Evolutionary conservation across 2,329 filamentous ascomycete genomes (phyloP).

Genomic region (Trichoderma sp.): DNA sequence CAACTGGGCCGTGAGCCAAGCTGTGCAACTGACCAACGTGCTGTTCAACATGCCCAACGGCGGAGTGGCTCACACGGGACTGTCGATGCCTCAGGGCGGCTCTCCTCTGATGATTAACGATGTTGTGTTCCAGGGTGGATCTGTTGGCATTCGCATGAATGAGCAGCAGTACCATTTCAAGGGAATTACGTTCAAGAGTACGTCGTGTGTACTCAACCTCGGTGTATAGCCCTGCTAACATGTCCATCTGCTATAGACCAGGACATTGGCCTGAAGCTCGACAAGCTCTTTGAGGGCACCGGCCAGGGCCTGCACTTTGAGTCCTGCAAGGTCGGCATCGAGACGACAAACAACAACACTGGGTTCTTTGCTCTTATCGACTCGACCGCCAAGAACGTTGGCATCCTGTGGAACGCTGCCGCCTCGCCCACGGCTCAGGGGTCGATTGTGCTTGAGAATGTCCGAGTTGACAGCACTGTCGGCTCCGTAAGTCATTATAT

Average conservation of each 20-base stretch:
- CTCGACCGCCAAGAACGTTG: constrained; percentile 34
- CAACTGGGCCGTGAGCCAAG: constrained; percentile 39
- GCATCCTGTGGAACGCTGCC: constrained; percentile 32
- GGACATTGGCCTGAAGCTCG: constrained; percentile 35
- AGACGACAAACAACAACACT: constrained; percentile 32
- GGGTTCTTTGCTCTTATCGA: constrained; percentile 37
- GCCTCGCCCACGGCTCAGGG: constrained; percentile 33
- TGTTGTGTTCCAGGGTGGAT: constrained; percentile 37
- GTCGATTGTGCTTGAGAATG: constrained; percentile 36
- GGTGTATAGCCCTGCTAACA: not conserved
- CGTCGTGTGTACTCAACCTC: not conserved
- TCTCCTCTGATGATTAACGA: constrained; percentile 38
- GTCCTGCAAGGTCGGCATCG: constrained; percentile 36
- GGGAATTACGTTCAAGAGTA: constrained; percentile 36
- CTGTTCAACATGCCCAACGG: constrained; percentile 39
- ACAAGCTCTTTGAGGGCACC: constrained; percentile 34
- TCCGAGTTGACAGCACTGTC: constrained; percentile 33
- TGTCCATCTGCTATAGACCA: constrained; percentile 11
- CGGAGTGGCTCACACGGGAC: constrained; percentile 38
- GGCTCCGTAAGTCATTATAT: constrained; percentile 28
- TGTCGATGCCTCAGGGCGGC: constrained; percentile 41
- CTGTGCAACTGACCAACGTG: constrained; percentile 35
- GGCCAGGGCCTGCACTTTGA: constrained; percentile 35
- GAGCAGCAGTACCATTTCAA: constrained; percentile 42
- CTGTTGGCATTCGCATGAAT: constrained; percentile 35